Conservation (phyloP, 2,329 filamentous ascomycete genomes). For the Hymenoscyphus occultus region DNA sequence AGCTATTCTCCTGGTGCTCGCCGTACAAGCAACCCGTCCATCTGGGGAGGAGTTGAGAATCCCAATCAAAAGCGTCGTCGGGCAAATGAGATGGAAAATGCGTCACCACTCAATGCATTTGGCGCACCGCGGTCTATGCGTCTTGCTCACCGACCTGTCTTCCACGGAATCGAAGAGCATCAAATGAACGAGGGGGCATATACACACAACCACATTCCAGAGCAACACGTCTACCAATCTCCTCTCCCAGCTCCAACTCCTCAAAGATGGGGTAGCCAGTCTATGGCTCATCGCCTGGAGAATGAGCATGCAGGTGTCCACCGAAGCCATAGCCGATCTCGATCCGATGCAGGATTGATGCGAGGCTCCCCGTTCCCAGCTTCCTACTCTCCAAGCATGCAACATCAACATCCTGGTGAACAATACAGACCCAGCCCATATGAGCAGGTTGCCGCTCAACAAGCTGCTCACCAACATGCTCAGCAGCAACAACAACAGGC, state of each 20-base stretch:
- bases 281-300: slow-evolving; percentile 30
- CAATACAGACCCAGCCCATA: neutral
- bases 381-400: slow-evolving; percentile 11
- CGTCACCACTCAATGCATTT: neutral
- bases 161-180: slow-evolving; percentile 28
- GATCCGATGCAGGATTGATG: slow-evolving; percentile 28
- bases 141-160: slow-evolving; percentile 23
- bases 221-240: slow-evolving; percentile 22
- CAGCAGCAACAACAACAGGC: slow-evolving; percentile 3
- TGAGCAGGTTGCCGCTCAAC: slow-evolving; percentile 1
- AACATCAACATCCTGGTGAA: slow-evolving; percentile 24
- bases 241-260: slow-evolving; percentile 30
- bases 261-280: slow-evolving; percentile 24
- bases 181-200: slow-evolving; percentile 21
- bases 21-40: slow-evolving; percentile 24
- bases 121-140: slow-evolving; percentile 18
- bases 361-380: slow-evolving; percentile 15
- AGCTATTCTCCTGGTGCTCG: slow-evolving; percentile 14
- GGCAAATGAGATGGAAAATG: slow-evolving; percentile 15
- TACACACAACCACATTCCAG: neutral
- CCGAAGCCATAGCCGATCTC: slow-evolving; percentile 31
- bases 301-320: slow-evolving; percentile 19
- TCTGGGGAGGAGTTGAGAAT: slow-evolving; percentile 16
- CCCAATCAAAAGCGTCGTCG: slow-evolving; percentile 27
- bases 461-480: neutral